Conservation (phyloP, 164 flowering plant species). For the Berberis vulgaris region DNA sequence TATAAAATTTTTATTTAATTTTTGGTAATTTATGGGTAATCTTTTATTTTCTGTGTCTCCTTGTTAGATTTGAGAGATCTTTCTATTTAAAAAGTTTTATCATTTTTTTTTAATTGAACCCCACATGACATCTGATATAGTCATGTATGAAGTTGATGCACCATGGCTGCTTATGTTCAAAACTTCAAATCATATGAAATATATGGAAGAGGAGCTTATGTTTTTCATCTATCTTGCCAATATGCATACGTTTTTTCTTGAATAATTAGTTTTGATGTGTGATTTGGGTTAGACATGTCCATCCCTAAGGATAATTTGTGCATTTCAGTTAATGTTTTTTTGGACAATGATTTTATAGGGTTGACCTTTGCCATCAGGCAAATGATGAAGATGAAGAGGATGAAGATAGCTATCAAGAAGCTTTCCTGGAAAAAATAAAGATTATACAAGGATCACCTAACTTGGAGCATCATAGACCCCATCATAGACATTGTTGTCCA, state of each 20-base stretch:
- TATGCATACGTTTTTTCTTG: background rate
- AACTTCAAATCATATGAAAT: too few species aligned
- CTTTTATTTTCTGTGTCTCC: too few species aligned
- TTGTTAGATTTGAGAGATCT: too few species aligned
- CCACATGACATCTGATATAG: too few species aligned
- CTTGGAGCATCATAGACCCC: constrained; percentile 27
- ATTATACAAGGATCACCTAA: constrained; percentile 24
- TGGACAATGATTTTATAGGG: constrained; percentile 44
- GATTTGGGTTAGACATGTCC: background rate
- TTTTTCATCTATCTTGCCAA: background rate
- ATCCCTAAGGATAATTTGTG: background rate
- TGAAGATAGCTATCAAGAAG: constrained; percentile 39
- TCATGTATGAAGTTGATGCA: too few species aligned
- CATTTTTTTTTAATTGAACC: too few species aligned
- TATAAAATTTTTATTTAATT: too few species aligned
- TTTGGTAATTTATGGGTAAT: background rate
- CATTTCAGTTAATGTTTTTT: constrained; percentile 10
- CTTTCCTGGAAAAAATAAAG: constrained; percentile 40
- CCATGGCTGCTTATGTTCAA: too few species aligned
- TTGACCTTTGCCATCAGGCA: constrained; percentile 92
- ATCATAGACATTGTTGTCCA: constrained; percentile 45
- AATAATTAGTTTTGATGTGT: background rate
- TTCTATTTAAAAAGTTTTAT: too few species aligned
- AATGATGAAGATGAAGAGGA: constrained; percentile 83
- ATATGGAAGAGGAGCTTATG: background rate